Conservation (phyloP, 2,329 filamentous ascomycete genomes). For the Lasiodiplodia citricola region DNA sequence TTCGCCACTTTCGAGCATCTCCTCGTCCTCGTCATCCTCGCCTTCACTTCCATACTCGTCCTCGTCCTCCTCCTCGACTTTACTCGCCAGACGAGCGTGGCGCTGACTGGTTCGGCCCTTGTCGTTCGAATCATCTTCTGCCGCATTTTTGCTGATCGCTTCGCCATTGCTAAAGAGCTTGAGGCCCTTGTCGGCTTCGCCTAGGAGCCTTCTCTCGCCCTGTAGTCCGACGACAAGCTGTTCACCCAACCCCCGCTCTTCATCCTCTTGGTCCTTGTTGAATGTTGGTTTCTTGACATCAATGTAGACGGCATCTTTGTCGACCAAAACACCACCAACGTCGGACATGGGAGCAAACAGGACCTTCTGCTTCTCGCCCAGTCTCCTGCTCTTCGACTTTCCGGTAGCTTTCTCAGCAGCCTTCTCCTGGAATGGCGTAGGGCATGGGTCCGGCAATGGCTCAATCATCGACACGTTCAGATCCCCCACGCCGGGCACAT, state of each 20-base stretch:
- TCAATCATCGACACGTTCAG: slow-evolving; percentile 84
- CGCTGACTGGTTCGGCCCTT: slow-evolving; percentile 60
- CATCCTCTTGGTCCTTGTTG: slow-evolving; percentile 61
- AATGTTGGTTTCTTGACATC: slow-evolving; percentile 76
- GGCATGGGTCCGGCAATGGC: slow-evolving; percentile 89
- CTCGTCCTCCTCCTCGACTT: slow-evolving; percentile 56
- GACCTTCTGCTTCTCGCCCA: slow-evolving; percentile 97
- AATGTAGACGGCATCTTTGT: slow-evolving; percentile 96
- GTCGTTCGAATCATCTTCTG: slow-evolving; percentile 62
- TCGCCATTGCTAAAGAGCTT: slow-evolving; percentile 83
- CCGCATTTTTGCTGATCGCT: slow-evolving; percentile 63
- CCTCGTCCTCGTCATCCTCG: slow-evolving; percentile 61
- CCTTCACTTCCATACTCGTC: slow-evolving; percentile 55
- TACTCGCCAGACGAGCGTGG: slow-evolving; percentile 54
- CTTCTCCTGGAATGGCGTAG: slow-evolving; percentile 89
- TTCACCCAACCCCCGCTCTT: slow-evolving; percentile 88
- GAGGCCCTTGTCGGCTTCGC: slow-evolving; percentile 80
- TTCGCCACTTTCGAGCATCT: slow-evolving; percentile 50
- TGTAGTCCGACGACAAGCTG: slow-evolving; percentile 93
- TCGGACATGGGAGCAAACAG: slow-evolving; percentile 98
- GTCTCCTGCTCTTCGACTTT: slow-evolving; percentile 76
- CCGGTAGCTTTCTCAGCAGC: slow-evolving; percentile 82
- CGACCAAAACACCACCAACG: slow-evolving; percentile 91
- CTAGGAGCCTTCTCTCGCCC: slow-evolving; percentile 78
- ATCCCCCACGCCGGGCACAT: slow-evolving; percentile 91